These are phyloP conservation scores for Claviceps sp. DNA, from an alignment of 2,329 filamentous ascomycete species.

Conservation along the genomic window DNA sequence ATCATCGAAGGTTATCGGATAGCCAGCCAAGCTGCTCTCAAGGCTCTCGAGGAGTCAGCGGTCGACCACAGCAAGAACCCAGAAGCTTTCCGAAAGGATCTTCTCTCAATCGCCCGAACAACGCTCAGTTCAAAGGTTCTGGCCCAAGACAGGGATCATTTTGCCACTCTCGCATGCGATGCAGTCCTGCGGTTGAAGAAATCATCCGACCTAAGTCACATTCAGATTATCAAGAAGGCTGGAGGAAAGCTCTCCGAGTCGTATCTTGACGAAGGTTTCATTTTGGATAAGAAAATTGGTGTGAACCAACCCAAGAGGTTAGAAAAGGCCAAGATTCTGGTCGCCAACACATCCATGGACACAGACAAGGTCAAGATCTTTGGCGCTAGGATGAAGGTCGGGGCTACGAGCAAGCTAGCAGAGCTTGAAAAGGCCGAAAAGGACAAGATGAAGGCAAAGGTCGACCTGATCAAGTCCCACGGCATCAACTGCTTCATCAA, in stretches of 20 bases:
- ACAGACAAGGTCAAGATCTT: constrained; percentile 99
- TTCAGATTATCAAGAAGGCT: constrained; percentile 99
- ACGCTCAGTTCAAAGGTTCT: constrained; percentile 96
- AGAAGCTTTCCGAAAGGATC: constrained; percentile 76
- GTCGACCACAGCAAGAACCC: constrained; percentile 80
- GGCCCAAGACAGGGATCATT: constrained; percentile 84
- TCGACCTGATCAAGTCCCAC: constrained; percentile 96
- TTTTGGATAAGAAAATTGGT: constrained; percentile 97
- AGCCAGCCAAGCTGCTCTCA: constrained; percentile 78
- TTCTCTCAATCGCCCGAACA: constrained; percentile 81
- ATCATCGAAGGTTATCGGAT: constrained; percentile 99
- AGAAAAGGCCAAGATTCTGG: constrained; percentile 95
- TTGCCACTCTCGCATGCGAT: constrained; percentile 78
- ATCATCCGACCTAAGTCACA: constrained; percentile 88
- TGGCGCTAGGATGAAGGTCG: constrained; percentile 90
- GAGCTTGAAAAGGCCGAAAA: constrained; percentile 96
- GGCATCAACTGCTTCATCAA: constrained; percentile 99
- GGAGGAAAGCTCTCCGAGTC: constrained; percentile 96
- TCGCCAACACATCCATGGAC: constrained; percentile 98
- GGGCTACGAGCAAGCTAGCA: constrained; percentile 91
- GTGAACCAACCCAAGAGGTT: constrained; percentile 96
- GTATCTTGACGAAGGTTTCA: constrained; percentile 96
- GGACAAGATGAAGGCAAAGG: constrained; percentile 99
- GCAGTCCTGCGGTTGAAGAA: constrained; percentile 82
- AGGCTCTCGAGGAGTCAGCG: constrained; percentile 69